Evolutionary conservation across 306 rosid genomes (phyloP), one percentile per base, ranked within the genome.

Genomic region (Quercus dentata): DNA sequence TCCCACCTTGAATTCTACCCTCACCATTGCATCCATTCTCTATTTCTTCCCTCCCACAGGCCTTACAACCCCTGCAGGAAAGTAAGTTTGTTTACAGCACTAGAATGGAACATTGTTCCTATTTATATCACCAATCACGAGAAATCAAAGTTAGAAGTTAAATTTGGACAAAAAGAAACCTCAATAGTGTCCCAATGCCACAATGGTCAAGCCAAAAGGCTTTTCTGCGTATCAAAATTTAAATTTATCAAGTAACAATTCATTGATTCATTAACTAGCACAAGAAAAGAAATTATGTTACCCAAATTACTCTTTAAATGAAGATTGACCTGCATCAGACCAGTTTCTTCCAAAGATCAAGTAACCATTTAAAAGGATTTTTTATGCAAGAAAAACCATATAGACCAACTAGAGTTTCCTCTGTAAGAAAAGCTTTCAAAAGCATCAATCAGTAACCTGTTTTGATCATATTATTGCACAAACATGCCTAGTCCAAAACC

Each of bases 1-100:
- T 95, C 46, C 99, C 99, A 56, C 99, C 99, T 55, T 95, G 99
- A 63, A 95, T 86, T 69, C 98, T 95, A 86, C 99, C 99, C 79
- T 92, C 92, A 13, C 96, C 98, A 73, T 95, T 92, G 88, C 99
- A 95, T 31, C 97, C 98, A 85, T 54, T 89, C 89, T 95, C 98
- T 3, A 90, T 78, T 76, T 88, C 96, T 83, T 88, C 88, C 75
- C 83, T 90, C 74, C 99, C 98, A 89, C 99, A 95, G 8, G 87
- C 90, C 85, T 89, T 83, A 76, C 97, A 95, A 35, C 96, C 98
- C 41, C 97, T 92, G 86, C 49, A 73, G 54, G 57, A 31, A 78
- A 58, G 49, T 57, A 31, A 30, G 51, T 62, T 77, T 15, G 51
- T 67, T 35, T 31, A 67, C 52, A 85, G 67, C 72, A 57, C n/a